phyloP scores from a whole-genome alignment of 2,329 filamentous ascomycete species.

The Stemphylium lycopersici region DNA sequence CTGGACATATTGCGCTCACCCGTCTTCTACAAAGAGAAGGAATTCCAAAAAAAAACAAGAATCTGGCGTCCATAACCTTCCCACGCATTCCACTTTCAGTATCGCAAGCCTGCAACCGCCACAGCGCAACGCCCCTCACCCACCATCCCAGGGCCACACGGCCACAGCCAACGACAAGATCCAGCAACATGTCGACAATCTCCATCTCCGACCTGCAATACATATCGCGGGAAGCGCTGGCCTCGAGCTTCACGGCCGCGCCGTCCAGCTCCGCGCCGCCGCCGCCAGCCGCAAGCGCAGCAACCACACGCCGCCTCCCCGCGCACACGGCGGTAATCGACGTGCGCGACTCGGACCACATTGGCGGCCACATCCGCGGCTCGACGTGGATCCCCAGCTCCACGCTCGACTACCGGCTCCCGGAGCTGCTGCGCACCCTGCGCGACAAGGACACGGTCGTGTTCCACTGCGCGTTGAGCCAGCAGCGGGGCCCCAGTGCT shows the following conservation, averaged over 20 bases:
- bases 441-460: conserved; percentile 81
- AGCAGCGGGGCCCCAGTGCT: conserved; percentile 85
- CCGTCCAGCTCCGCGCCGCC: conserved; percentile 59
- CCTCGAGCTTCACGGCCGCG: conserved; percentile 52
- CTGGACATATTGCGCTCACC: too few relatives aligned
- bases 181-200: conserved; percentile 44
- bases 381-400: conserved; percentile 76
- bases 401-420: conserved; percentile 76
- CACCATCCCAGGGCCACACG: background rate
- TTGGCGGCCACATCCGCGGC: conserved; percentile 86
- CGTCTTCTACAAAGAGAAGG: too few relatives aligned
- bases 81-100: too few relatives aligned
- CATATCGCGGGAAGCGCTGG: conserved; percentile 71
- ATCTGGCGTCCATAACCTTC: too few relatives aligned
- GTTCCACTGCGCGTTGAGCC: conserved; percentile 92
- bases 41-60: too few relatives aligned
- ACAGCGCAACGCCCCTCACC: background rate
- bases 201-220: conserved; percentile 69
- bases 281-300: conserved; percentile 68
- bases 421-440: conserved; percentile 80
- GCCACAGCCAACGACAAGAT: too few relatives aligned
- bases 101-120: too few relatives aligned
- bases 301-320: conserved; percentile 63
- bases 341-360: conserved; percentile 87
- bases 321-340: conserved; percentile 75